phyloP scores from a whole-genome alignment of 2,329 filamentous ascomycete species.

The Grosmannia serpens region DNA sequence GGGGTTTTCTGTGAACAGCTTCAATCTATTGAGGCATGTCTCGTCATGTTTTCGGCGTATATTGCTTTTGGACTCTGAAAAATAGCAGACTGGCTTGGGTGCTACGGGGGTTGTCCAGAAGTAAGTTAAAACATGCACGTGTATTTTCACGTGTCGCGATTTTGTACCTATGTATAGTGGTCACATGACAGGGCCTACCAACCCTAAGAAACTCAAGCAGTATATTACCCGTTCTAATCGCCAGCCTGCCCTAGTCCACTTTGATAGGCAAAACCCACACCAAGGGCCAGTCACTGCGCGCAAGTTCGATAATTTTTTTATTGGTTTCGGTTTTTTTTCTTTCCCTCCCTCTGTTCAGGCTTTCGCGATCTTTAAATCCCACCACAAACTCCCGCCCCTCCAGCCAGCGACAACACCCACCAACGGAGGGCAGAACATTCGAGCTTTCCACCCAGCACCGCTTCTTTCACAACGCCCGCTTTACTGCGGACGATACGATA shows the following conservation, averaged over 20 bases:
- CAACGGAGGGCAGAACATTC: slow-evolving; percentile 6
- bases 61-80: no score
- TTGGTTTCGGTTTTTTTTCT: slow-evolving; percentile 2
- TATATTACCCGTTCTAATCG: neutral
- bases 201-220: neutral
- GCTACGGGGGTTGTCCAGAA: no score
- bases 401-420: slow-evolving; percentile 5
- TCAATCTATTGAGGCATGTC: no score
- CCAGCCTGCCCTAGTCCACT: slow-evolving; percentile 9
- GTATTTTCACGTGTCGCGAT: neutral
- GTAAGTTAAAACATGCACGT: neutral
- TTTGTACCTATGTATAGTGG: neutral
- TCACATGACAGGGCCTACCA: slow-evolving; percentile 1
- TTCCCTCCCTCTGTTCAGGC: slow-evolving; percentile 2
- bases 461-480: slow-evolving; percentile 4
- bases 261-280: slow-evolving; percentile 1
- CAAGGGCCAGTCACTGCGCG: slow-evolving; percentile 4
- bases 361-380: slow-evolving; percentile 10
- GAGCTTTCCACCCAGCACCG: neutral
- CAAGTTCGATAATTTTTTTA: slow-evolving; percentile 10
- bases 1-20: neutral
- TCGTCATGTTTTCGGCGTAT: neutral
- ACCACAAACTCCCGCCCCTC: slow-evolving; percentile 5
- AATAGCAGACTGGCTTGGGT: no score
- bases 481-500: slow-evolving; percentile 9